Percentiles rank a stretch among this genome's conserved stretches.
These are phyloP conservation scores for Neopestalotiopsis rosae DNA, from an alignment of 2,329 filamentous ascomycete genomes.

Conservation along the genomic window DNA sequence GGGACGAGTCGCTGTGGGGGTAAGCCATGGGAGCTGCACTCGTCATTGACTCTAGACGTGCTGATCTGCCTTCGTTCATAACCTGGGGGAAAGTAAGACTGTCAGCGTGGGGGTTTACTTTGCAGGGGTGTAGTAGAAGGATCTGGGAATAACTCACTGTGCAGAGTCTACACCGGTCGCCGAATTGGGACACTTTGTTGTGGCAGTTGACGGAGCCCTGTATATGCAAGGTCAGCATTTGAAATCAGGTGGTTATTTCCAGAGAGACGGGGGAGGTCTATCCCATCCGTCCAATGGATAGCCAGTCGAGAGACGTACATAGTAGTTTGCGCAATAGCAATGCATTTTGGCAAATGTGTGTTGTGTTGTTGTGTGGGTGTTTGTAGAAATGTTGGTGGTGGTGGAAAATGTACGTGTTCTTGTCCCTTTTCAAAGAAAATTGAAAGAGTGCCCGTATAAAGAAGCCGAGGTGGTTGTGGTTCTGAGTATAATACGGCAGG, in stretches of 20 bases:
- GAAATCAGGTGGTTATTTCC: conserved; percentile 1
- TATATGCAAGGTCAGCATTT: background rate
- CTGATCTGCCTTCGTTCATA: conserved; percentile 32
- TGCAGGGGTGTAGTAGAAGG: background rate
- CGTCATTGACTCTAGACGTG: conserved; percentile 22
- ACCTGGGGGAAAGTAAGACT: conserved; percentile 20
- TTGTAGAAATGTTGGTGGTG: conserved; percentile 5
- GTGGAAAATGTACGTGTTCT: background rate
- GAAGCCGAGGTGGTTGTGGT: background rate
- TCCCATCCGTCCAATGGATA: background rate
- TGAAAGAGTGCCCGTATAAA: background rate
- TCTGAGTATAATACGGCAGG: background rate
- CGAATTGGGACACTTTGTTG: conserved; percentile 35
- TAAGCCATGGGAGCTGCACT: conserved; percentile 8
- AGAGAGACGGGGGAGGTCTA: background rate
- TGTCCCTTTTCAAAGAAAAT: background rate
- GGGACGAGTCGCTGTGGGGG: conserved; percentile 15
- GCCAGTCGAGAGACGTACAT: conserved; percentile 24
- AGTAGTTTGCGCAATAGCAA: conserved; percentile 38
- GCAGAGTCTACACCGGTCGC: conserved; percentile 34
- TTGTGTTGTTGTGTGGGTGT: conserved; percentile 18
- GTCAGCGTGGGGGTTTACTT: background rate
- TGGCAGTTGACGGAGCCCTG: conserved; percentile 34
- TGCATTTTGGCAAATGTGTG: conserved; percentile 25
- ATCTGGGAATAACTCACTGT: conserved; percentile 25